A percentile compares a stretch with the other conserved stretches of the same genome.
phyloP scores from a whole-genome alignment of 176 grass and related monocot species.

The Dendrocalamus sinicus region DNA sequence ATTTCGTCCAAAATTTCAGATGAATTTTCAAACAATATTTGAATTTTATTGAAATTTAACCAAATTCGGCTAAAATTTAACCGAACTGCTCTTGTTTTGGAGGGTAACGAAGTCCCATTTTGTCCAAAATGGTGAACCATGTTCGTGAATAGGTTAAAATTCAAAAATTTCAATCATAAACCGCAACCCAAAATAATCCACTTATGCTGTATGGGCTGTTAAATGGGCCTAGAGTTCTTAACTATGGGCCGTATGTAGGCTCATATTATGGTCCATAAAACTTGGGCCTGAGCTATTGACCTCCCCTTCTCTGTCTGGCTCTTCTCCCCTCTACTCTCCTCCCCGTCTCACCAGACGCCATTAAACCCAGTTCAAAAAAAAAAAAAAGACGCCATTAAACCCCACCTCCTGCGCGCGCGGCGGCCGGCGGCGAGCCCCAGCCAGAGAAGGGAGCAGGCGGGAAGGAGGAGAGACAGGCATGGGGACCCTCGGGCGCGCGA shows the following conservation, averaged over 20 bases:
- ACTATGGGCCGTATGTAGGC: background rate
- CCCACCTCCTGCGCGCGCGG: conserved; percentile 13
- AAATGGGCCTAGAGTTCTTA: background rate
- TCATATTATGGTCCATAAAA: background rate
- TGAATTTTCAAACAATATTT: no score
- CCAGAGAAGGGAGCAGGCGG: background rate
- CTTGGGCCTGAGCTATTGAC: background rate
- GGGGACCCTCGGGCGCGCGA: conserved; percentile 83
- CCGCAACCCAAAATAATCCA: no score
- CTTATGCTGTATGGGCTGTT: no score
- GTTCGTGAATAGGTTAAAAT: no score
- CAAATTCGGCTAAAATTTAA: no score
- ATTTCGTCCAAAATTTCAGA: no score
- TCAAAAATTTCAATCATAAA: no score
- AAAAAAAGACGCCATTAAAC: conserved; percentile 40
- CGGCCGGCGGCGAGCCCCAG: conserved; percentile 41
- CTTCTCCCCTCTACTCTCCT: background rate
- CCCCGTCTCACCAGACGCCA: conserved; percentile 4
- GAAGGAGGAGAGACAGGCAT: conserved; percentile 25
- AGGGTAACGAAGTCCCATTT: no score
- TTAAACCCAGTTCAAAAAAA: no score
- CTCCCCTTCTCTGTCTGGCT: background rate
- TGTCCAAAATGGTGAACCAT: no score
- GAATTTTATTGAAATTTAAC: no score
- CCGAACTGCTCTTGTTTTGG: no score